A percentile compares a stretch with the other conserved stretches of the same genome.
phyloP scores from a whole-genome alignment of 2,329 filamentous ascomycete genomes.

The Zopfia rhizophila region DNA sequence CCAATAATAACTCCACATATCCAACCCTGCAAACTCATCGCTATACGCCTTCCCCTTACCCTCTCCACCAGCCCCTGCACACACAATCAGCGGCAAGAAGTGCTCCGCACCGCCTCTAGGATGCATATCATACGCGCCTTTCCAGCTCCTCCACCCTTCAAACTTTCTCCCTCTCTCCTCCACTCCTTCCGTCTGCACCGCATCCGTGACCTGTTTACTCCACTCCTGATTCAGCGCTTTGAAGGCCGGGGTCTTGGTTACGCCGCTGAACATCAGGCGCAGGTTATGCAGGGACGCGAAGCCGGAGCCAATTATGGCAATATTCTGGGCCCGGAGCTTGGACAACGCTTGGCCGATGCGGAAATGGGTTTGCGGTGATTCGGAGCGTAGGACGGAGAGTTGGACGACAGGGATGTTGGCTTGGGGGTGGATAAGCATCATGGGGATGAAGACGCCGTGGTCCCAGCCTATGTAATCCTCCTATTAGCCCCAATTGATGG shows the following conservation, averaged over 20 bases:
- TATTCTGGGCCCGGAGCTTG: constrained; percentile 61
- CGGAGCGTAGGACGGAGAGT: constrained; percentile 64
- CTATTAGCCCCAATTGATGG: neutral
- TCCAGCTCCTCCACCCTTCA: constrained; percentile 60
- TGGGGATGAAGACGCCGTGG: constrained; percentile 69
- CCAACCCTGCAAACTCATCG: constrained; percentile 62
- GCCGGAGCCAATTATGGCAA: constrained; percentile 70
- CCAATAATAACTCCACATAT: constrained; percentile 69
- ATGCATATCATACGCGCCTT: constrained; percentile 64
- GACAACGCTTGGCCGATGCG: constrained; percentile 65
- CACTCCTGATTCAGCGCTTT: constrained; percentile 52
- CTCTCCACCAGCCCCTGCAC: constrained; percentile 61
- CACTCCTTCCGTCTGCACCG: constrained; percentile 48
- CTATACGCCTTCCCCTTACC: constrained; percentile 58
- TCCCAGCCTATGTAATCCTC: constrained; percentile 60
- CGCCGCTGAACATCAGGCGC: constrained; percentile 55
- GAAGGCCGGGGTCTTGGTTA: constrained; percentile 38
- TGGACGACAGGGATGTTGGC: constrained; percentile 67
- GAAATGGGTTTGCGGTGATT: constrained; percentile 62
- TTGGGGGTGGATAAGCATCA: constrained; percentile 64
- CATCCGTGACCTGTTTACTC: constrained; percentile 59
- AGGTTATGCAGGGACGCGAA: constrained; percentile 70
- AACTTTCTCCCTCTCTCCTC: constrained; percentile 55
- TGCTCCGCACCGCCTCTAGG: constrained; percentile 66
- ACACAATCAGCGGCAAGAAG: constrained; percentile 69